phyloP scores from a whole-genome alignment of 441 rosid species.

The Croton setiger region DNA sequence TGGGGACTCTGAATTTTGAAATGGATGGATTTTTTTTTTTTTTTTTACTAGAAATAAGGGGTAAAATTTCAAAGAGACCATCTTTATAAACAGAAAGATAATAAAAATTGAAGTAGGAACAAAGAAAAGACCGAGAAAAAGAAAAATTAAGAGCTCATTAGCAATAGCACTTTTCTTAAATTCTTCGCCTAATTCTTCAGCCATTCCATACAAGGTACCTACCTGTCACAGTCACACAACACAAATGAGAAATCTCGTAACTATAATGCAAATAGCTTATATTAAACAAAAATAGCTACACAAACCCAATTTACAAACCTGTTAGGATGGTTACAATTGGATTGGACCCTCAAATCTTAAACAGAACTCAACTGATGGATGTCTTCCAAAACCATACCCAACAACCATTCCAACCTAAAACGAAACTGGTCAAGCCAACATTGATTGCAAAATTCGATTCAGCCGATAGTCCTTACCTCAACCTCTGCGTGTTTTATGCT shows the following conservation, averaged over 20 bases:
- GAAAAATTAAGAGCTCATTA: background rate
- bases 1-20: too few species aligned
- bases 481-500: background rate
- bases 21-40: too few species aligned
- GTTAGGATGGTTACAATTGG: background rate
- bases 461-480: constrained; percentile 11
- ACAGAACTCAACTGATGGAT: background rate
- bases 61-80: background rate
- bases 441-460: too few species aligned
- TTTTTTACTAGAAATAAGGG: too few species aligned
- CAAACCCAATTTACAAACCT: constrained; percentile 2
- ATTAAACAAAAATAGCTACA: background rate
- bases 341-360: background rate
- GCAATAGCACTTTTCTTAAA: constrained; percentile 2
- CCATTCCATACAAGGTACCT: constrained; percentile 1
- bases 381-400: background rate
- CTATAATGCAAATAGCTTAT: background rate
- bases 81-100: background rate
- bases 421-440: background rate
- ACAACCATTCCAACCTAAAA: background rate
- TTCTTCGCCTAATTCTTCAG: background rate
- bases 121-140: background rate
- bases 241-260: background rate
- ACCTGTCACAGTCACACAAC: background rate
- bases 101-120: background rate